Base-by-base conservation (phyloP, 768 basidiomycete species). In the Pleurotus cornucopiae region DNA sequence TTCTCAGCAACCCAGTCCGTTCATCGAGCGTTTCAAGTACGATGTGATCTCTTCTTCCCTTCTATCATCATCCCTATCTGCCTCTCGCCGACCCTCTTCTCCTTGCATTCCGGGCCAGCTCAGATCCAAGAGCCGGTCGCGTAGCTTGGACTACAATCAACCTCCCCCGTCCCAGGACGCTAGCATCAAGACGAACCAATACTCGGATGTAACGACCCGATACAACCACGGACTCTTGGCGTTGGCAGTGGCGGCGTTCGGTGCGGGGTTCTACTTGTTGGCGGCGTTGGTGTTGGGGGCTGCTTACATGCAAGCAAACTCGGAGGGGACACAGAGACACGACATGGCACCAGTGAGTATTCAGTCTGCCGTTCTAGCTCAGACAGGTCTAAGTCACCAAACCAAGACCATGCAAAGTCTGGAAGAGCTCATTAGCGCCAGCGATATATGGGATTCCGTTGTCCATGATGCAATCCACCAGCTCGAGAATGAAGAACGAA, bases 21-120 rank as follows among this genome's bases (percentile, higher is more conserved):
- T 90, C 62, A 80, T 82, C 6, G 89, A 92, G 69, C 85, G 80
- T 41, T 91, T 92, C 81, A 91, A 91, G 67, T 91, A 91, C 76
- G 83, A 82, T 57, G 81, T 91, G 3, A 90, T 91, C 57, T 89
- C 89, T 3, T 91, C 89, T 2, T 83, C 88, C 6, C 74, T 91
- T 6, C 76, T 91, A n/a, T 81, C 87, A 2, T 67, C 82, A 2
- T 72, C 81, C 52, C 73, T 85, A 55, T 63, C 83, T 40, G 61
- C 79, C 26, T 45, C 69, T 61, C 69, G 76, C 39, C 65, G 69
- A 43, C 62, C 71, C 54, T 56, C 62, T 52, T 67, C 72, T 21
- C 68, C 70, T n/a, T 64, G 71, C 5, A 63, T 83, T 56, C 81
- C 83, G 14, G 81, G 83, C 1, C 75, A 75, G 40, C 71, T 84